Conservation (phyloP, 2,329 filamentous ascomycete genomes). For the Raffaelea ambrosiae region DNA sequence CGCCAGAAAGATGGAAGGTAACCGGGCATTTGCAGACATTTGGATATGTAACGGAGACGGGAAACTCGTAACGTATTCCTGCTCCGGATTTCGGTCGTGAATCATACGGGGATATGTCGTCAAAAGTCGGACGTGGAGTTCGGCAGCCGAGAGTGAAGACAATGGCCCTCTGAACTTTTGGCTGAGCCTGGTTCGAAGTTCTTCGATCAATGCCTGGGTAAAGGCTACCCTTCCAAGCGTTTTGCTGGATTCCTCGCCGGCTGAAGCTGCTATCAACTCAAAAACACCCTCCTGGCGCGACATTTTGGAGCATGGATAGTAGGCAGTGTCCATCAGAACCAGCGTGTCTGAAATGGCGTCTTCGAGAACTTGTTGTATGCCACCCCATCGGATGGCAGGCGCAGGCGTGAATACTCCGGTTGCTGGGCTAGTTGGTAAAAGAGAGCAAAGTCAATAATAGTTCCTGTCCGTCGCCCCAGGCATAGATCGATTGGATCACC, state of each 20-base stretch:
- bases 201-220: conserved; percentile 40
- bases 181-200: conserved; percentile 37
- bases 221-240: conserved; percentile 43
- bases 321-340: conserved; percentile 50
- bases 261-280: conserved; percentile 47
- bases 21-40: conserved; percentile 41
- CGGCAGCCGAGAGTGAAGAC: conserved; percentile 34
- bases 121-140: conserved; percentile 38
- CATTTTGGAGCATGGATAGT: conserved; percentile 45
- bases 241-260: conserved; percentile 41
- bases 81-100: conserved; percentile 38
- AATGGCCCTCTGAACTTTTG: conserved; percentile 34
- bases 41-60: conserved; percentile 48
- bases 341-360: conserved; percentile 47
- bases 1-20: conserved; percentile 48
- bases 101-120: conserved; percentile 43
- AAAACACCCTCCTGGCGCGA: conserved; percentile 44
- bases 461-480: too few relatives aligned
- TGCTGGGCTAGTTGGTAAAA: too few relatives aligned
- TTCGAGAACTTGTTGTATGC: conserved; percentile 48
- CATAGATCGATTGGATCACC: too few relatives aligned
- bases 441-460: too few relatives aligned
- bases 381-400: conserved; percentile 44
- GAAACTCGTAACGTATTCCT: conserved; percentile 37
- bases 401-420: conserved; percentile 12